Evolutionary conservation across 371 early-diverging fungal genomes (phyloP).

Genomic region (Parasitella parasitica): DNA sequence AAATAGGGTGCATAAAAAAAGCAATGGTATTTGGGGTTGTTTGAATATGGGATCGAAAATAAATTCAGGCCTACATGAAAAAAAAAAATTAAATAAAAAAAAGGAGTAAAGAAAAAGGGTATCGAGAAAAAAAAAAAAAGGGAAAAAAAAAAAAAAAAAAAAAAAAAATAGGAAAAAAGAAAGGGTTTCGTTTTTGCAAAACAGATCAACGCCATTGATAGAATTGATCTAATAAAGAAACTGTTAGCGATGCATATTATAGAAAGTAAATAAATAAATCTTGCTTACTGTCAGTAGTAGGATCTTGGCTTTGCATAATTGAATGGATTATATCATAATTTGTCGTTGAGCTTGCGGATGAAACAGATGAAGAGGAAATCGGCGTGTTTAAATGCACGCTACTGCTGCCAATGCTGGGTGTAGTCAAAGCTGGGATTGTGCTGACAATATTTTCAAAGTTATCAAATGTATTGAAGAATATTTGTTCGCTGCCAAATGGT

Average conservation of each 20-base stretch:
- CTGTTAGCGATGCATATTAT: too few relatives aligned
- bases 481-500: slow-evolving; percentile 10
- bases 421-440: slow-evolving; percentile 16
- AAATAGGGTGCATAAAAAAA: background rate
- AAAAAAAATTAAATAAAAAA: too few relatives aligned
- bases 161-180: too few relatives aligned
- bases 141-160: background rate
- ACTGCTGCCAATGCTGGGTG: slow-evolving; percentile 3
- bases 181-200: too few relatives aligned
- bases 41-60: background rate
- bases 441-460: background rate
- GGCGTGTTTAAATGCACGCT: background rate
- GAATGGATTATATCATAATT: slow-evolving; percentile 8
- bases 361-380: background rate
- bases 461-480: slow-evolving; percentile 4
- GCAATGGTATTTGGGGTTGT: background rate
- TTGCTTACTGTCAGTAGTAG: background rate
- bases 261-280: background rate
- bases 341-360: background rate
- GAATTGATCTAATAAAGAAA: background rate
- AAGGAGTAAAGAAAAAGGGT: background rate
- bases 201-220: slow-evolving; percentile 3
- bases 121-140: background rate
- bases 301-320: slow-evolving; percentile 6
- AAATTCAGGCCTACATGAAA: background rate